phyloP scores from a whole-genome alignment of 768 basidiomycete species.

The Leucocoprinus leucothites region DNA sequence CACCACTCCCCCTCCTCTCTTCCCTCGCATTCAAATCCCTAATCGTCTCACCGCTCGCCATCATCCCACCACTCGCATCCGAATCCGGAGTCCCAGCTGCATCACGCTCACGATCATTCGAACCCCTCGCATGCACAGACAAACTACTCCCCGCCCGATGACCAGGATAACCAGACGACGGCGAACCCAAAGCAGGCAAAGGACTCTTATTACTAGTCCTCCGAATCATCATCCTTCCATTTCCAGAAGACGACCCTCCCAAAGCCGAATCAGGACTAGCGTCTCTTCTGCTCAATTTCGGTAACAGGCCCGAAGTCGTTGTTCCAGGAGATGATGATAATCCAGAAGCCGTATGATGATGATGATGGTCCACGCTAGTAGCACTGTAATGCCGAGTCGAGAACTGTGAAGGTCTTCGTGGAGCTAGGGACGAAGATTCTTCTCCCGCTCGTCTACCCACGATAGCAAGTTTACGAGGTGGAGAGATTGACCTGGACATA shows the following conservation, averaged over 20 bases:
- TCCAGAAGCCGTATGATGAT: not conserved
- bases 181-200: constrained; percentile 23
- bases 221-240: constrained; percentile 46
- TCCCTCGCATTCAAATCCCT: not conserved
- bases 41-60: too few species aligned
- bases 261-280: constrained; percentile 52
- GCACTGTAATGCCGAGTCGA: too few species aligned
- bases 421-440: constrained; percentile 44
- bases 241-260: constrained; percentile 21
- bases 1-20: constrained; percentile 5
- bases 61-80: too few species aligned
- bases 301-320: constrained; percentile 42
- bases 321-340: constrained; percentile 21
- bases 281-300: too few species aligned
- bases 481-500: constrained; percentile 34
- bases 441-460: constrained; percentile 38
- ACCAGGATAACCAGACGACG: too few species aligned
- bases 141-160: constrained; percentile 27
- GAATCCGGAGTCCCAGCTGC: constrained; percentile 7
- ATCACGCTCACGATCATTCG: constrained; percentile 20
- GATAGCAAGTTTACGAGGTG: constrained; percentile 55
- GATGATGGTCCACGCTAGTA: constrained; percentile 56
- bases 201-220: constrained; percentile 46
- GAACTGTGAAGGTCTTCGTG: constrained; percentile 60
- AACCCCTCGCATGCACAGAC: constrained; percentile 27